Conservation (phyloP, 768 basidiomycete species). For the Tylopilus cervinicoccineus region DNA sequence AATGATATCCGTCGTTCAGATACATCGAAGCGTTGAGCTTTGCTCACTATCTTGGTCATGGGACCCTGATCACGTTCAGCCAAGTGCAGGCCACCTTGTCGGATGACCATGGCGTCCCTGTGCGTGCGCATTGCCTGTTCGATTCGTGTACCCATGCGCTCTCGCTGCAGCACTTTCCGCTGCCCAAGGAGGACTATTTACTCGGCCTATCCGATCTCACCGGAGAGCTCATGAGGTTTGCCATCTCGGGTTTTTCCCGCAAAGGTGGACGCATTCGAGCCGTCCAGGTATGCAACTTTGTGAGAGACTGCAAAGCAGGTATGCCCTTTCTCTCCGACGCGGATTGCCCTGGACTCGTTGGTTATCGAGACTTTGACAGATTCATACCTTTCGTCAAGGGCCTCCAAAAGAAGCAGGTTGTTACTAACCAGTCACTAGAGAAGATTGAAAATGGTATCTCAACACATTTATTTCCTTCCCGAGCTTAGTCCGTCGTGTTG, state of each 20-base stretch:
- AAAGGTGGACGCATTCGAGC: slow-evolving; percentile 64
- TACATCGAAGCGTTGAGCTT: slow-evolving; percentile 94
- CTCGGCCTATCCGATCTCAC: slow-evolving; percentile 93
- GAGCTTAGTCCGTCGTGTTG: background rate
- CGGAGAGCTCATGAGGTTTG: slow-evolving; percentile 95
- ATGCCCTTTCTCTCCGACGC: slow-evolving; percentile 16
- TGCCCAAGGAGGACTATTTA: slow-evolving; percentile 81
- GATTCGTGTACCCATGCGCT: background rate
- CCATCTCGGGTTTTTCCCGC: slow-evolving; percentile 75
- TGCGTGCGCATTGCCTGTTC: slow-evolving; percentile 36
- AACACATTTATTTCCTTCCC: background rate
- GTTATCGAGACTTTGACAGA: slow-evolving; percentile 65
- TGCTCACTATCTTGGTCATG: slow-evolving; percentile 74
- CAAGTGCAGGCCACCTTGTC: slow-evolving; percentile 64
- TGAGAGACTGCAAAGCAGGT: slow-evolving; percentile 72
- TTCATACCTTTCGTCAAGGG: slow-evolving; percentile 68
- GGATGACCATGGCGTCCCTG: slow-evolving; percentile 58
- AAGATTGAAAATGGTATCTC: slow-evolving; percentile 88
- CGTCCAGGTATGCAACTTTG: slow-evolving; percentile 61
- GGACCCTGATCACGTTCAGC: slow-evolving; percentile 59
- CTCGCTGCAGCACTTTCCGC: slow-evolving; percentile 60
- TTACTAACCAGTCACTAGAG: slow-evolving; percentile 81
- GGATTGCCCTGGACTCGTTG: background rate
- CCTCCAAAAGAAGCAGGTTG: slow-evolving; percentile 81
- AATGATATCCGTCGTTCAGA: slow-evolving; percentile 24